Evolutionary conservation across 2,329 filamentous ascomycete species (phyloP), one percentile per base, ranked within the genome.

Genomic region (Neofusicoccum parvum): DNA sequence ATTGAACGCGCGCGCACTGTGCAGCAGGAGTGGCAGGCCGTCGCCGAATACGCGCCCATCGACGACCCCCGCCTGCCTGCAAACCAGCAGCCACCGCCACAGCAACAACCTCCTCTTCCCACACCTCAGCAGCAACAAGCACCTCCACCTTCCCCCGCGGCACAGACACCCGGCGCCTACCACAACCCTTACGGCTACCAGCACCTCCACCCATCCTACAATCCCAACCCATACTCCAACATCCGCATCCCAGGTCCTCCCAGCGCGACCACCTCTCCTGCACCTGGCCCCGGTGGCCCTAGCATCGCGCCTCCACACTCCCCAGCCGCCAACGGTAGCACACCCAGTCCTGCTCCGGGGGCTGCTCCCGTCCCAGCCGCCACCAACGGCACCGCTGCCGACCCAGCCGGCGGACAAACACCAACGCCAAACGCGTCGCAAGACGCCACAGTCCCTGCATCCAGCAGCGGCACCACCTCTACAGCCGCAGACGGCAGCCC

Each of bases 1-100:
- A 89, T 94, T 68, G 90, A 92, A 74, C 81, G 84, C 56, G 90
- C 91, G 10, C 85, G 90, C 60, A 84, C 86, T 49, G 85, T 93
- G 11, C 91, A 93, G 73, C 83, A 83, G 66, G 89, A 94, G 77
- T 92, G 89, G 90, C 81, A 89, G 37, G 80, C 82, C 1, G 83
- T 85, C 5, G 76, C 79, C 14, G 84, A 67, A 32, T 62, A 65
- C 82, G 66, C 87, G 89, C 74, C 81, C 82, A 65, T 87, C 89
- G 70, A 82, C 81, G 10, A 76, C 79, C 46, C 80, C 83, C 43
- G 86, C 83, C 0, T 58, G 17, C 50, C 60, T 10, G 62, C 62
- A 27, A 51, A 60, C 64, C 48, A 59, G 36, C 46, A 43, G 39
- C 23, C 50, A 5, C 36, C 50, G 14, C 54, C 63, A n/a, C 62